Evolutionary conservation across 371 early-diverging fungal genomes (phyloP), one percentile per base, ranked within the genome.

Genomic region (Nematocida minor): DNA sequence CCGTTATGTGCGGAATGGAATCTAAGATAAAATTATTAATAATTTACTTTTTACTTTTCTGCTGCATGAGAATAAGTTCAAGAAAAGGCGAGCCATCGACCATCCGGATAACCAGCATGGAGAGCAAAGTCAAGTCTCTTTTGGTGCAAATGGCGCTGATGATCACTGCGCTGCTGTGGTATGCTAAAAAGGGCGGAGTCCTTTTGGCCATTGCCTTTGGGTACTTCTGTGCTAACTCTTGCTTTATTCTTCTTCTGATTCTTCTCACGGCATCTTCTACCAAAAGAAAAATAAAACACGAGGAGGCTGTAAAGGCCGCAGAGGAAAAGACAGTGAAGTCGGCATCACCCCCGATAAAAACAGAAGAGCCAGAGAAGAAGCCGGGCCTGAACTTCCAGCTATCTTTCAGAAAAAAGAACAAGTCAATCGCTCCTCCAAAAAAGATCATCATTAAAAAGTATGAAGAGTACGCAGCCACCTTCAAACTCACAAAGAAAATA

Each of bases 391-490:
- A 71, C 40, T 64, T 71, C 36, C 71, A 62, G 20, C 44, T 51
- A 32, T n/a, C 53, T 3, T 51, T 74, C 18, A 48, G 64, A 6
- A 74, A 47, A 32, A 63, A 62, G 31, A 74, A 64, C 55, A 64
- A 60, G 41, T 7, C 36, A 1, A 25, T 48, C 3, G 36, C 7
- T 38, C 46, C 63, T 6, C 77, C 77, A 4, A 74, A 25, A 31
- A 22, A 62, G 53, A 79, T 36, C 2, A 27, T 64, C 9, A 74
- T 74, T 20, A 64, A 48, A 27, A 74, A 74, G 47, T 74, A 74
- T 40, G 44, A 48, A 2, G 77, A 74, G 63, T 74, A 74, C 54
- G 60, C 27, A 38, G 27, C 36, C 4, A 34, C 48, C 0, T 74
- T 74, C 34, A 0, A 51, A 6, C 77, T 74, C 14, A 48, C 66